A percentile compares a stretch with the other conserved stretches of the same genome.
These are phyloP conservation scores for Suillus plorans DNA, from an alignment of 768 basidiomycete genomes.

Conservation along the genomic window DNA sequence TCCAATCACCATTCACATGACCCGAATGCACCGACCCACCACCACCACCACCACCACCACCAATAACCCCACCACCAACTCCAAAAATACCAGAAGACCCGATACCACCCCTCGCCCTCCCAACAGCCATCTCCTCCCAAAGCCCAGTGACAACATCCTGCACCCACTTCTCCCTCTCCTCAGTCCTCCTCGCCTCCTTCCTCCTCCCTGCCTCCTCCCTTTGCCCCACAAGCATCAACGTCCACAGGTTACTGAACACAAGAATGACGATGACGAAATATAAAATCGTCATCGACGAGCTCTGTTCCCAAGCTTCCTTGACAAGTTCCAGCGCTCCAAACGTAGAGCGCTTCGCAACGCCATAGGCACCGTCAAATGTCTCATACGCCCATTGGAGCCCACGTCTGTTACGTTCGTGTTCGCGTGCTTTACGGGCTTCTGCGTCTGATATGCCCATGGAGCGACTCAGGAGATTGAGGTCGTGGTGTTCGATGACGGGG, in stretches of 20 bases:
- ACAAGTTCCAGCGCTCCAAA: constrained; percentile 75
- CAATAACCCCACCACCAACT: not conserved
- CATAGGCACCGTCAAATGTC: constrained; percentile 73
- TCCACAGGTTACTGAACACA: constrained; percentile 80
- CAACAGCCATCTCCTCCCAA: constrained; percentile 65
- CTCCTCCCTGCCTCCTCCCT: constrained; percentile 44
- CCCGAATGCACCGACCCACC: constrained; percentile 15
- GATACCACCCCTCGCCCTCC: constrained; percentile 31
- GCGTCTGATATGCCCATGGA: constrained; percentile 9
- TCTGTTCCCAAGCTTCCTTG: constrained; percentile 77
- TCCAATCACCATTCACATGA: constrained; percentile 33
- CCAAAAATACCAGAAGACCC: not conserved
- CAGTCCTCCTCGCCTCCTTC: constrained; percentile 51
- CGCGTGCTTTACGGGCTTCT: constrained; percentile 49
- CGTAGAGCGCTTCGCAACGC: constrained; percentile 70
- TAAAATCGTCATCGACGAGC: constrained; percentile 67
- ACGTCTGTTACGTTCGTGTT: constrained; percentile 67
- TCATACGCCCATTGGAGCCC: constrained; percentile 88
- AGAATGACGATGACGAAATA: constrained; percentile 71
- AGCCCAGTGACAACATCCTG: constrained; percentile 70
- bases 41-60: not conserved
- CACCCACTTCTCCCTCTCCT: constrained; percentile 75
- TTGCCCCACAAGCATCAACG: constrained; percentile 46
- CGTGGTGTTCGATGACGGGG: constrained; percentile 17
- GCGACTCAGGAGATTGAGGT: constrained; percentile 10